Evolutionary conservation across 768 basidiomycete genomes (phyloP), one percentile per base, ranked within the genome.

Genomic region (Xerocomellus amylosporus): DNA sequence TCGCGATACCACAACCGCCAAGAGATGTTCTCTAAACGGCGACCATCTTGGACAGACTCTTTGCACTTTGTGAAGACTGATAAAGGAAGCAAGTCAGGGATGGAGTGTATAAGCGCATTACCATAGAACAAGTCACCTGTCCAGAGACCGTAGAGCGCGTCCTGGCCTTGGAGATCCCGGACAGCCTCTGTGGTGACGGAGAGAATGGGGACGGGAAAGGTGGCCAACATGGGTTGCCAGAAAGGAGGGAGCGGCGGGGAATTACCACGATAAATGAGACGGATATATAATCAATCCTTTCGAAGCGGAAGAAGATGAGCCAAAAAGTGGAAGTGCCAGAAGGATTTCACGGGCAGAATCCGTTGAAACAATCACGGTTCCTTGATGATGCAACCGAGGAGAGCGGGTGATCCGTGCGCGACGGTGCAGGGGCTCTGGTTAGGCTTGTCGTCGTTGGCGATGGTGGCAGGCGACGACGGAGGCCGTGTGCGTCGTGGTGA

Each of bases 21-120:
- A 4, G 88, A 85, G 50, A 94, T 86, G 64, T 95, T 93, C 73
- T 94, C 92, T 28, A 93, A 79, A 28, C 92, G 74, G 7, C 76
- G 78, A n/a, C 93, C 93, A 61, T 93, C 86, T 62, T 87, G 80
- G 4, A 94, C 74, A 2, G 84, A 84, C 59, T 82, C 79, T 70
- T 89, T 90, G 75, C 87, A 91, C 69, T 90, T 90, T 48, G 88
- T 83, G 64, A 94, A 92, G 8, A 94, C 92, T 91, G 61, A 46
- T 49, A 51, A 50, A 58, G 24, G 49, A 6, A 52, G 42, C 43
- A 22, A 5, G 43, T 58, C 14, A 63, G 62, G 36, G 26, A 55
- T 20, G 47, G 2, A 17, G 51, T 3, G 39, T 0, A 1, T 2
- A 3, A 30, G 15, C 1, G 39, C 0, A 19, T 30, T 9, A 4